Percentiles rank a stretch among this genome's conserved stretches.
Evolutionary conservation across 345 rosid species (phyloP).

Genomic region (Eucalyptus dawsonii): DNA sequence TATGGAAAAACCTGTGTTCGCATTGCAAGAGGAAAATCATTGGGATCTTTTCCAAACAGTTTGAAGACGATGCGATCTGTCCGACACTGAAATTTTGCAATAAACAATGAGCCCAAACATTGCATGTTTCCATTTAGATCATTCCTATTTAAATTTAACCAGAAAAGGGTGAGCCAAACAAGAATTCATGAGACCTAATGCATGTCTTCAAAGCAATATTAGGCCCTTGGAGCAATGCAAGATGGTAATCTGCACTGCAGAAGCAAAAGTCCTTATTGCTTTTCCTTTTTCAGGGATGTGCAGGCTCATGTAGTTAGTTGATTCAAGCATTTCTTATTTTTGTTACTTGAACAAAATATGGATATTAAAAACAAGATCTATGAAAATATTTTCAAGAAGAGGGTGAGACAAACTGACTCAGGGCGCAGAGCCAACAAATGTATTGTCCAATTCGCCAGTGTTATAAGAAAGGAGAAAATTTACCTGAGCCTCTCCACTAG

Average conservation of each 20-base stretch:
- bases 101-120: background rate
- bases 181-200: background rate
- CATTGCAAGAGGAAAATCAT: background rate
- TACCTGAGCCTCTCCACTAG: slow-evolving; percentile 61
- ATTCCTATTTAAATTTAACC: background rate
- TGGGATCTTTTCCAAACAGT: background rate
- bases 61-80: background rate
- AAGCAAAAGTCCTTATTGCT: background rate
- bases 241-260: background rate
- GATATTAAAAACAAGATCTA: background rate
- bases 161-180: background rate
- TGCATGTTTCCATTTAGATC: background rate
- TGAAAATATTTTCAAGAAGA: background rate
- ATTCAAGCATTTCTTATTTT: background rate
- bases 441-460: background rate
- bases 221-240: background rate
- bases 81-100: background rate
- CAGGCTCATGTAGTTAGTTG: background rate
- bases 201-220: background rate
- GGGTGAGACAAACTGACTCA: background rate
- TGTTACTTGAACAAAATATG: background rate
- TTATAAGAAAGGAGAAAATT: background rate
- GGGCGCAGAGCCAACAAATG: background rate
- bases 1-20: background rate
- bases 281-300: background rate